phyloP scores from a whole-genome alignment of 768 basidiomycete species.

The Pulveroboletus sp. region DNA sequence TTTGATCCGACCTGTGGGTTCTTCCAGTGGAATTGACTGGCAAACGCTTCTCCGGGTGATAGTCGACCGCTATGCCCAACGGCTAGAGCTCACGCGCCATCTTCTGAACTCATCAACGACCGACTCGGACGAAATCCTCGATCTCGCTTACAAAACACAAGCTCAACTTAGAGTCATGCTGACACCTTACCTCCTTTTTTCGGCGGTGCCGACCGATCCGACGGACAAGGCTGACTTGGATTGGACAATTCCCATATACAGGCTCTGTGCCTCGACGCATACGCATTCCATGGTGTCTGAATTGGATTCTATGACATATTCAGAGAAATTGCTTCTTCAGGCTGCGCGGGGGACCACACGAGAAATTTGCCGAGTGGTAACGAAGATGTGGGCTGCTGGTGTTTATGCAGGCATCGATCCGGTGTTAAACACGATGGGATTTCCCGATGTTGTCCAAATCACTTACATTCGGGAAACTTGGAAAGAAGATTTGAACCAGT shows the following conservation, averaged over 20 bases:
- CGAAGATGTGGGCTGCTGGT: conserved; percentile 47
- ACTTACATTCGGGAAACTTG: conserved; percentile 27
- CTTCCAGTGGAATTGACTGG: conserved; percentile 35
- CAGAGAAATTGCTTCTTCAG: conserved; percentile 27
- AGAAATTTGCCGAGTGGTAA: conserved; percentile 46
- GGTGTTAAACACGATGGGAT: conserved; percentile 1
- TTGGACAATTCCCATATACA: conserved; percentile 33
- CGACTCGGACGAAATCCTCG: conserved; percentile 2
- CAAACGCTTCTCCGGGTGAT: conserved; percentile 25
- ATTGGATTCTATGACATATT: conserved; percentile 19
- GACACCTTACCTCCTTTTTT: conserved; percentile 26
- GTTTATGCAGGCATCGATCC: conserved; percentile 17
- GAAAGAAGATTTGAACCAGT: conserved; percentile 29
- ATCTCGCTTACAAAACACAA: conserved; percentile 12
- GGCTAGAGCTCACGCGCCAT: conserved; percentile 27
- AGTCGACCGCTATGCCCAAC: conserved; percentile 29
- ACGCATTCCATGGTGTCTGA: conserved; percentile 11
- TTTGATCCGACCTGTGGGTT: conserved; percentile 9
- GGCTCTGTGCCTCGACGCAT: conserved; percentile 28
- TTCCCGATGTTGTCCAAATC: neutral
- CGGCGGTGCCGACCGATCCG: conserved; percentile 4
- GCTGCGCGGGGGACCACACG: conserved; percentile 33
- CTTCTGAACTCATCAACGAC: conserved; percentile 15
- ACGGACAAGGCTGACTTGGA: neutral
- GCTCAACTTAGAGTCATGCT: conserved; percentile 28